Evolutionary conservation across 2,329 filamentous ascomycete species (phyloP).

Genomic region (Colletotrichum coccodes): DNA sequence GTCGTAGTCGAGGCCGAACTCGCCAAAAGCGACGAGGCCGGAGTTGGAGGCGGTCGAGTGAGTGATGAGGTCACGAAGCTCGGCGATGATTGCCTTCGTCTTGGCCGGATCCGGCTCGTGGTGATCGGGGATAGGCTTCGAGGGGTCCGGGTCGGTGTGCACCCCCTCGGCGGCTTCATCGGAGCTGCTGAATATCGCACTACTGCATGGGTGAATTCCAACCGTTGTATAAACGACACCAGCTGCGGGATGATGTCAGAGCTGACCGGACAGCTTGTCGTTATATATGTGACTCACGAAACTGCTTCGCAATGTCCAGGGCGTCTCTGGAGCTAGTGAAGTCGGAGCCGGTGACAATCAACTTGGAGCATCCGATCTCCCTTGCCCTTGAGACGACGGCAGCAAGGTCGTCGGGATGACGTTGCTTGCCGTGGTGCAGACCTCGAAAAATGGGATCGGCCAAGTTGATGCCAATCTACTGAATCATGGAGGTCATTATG

Average conservation of each 20-base stretch:
- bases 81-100: constrained; percentile 61
- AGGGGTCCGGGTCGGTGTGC: constrained; percentile 62
- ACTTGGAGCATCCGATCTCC: constrained; percentile 83
- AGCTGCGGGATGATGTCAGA: constrained; percentile 57
- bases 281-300: constrained; percentile 65
- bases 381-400: constrained; percentile 83
- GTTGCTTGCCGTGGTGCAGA: constrained; percentile 81
- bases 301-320: constrained; percentile 76
- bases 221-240: constrained; percentile 89
- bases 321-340: constrained; percentile 81
- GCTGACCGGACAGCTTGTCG: background rate
- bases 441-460: constrained; percentile 92
- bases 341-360: constrained; percentile 94
- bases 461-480: constrained; percentile 91
- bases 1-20: constrained; percentile 97
- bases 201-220: constrained; percentile 92
- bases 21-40: constrained; percentile 83
- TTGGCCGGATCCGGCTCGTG: constrained; percentile 54
- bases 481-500: constrained; percentile 23
- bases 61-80: constrained; percentile 73
- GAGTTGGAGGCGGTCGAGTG: constrained; percentile 59
- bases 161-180: constrained; percentile 56
- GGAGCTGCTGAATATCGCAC: constrained; percentile 76
- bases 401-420: constrained; percentile 77
- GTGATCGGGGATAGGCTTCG: constrained; percentile 59